Percentiles rank a stretch among this genome's conserved stretches.
Evolutionary conservation across 495 filamentous ascomycete species (phyloP).

Genomic region (Xylaria venustula): DNA sequence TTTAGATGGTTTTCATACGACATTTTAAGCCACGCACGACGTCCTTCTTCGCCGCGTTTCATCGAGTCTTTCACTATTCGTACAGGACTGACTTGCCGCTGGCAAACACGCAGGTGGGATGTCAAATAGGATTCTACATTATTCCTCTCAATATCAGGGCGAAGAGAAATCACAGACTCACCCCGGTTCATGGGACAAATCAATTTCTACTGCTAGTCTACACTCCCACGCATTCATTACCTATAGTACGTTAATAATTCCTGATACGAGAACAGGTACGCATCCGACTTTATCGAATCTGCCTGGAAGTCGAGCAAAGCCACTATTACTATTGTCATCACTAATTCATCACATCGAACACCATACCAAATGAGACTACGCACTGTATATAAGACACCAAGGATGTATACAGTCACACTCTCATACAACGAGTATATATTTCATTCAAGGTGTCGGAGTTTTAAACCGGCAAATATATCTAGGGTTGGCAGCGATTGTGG

Average conservation of each 20-base stretch:
- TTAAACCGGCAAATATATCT: too few species aligned
- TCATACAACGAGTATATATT: too few species aligned
- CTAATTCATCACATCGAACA: not conserved
- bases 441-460: too few species aligned
- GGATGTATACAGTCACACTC: too few species aligned
- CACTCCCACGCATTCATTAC: not conserved
- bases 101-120: not conserved
- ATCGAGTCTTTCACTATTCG: not conserved
- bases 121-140: too few species aligned
- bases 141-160: too few species aligned
- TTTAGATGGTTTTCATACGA: not conserved
- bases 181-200: too few species aligned
- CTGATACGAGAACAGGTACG: not conserved
- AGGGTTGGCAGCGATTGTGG: not conserved
- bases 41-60: not conserved
- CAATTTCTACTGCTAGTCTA: not conserved
- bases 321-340: not conserved
- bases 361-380: not conserved
- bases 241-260: not conserved
- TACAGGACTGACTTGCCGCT: not conserved
- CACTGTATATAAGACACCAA: not conserved
- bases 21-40: not conserved
- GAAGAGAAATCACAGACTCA: too few species aligned
- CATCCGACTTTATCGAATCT: not conserved
- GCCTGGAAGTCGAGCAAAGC: not conserved